A percentile compares a stretch with the other conserved stretches of the same genome.
Conservation (phyloP, 1,139 yeast species). For the Hemisphaericaspora xylofermentans region DNA sequence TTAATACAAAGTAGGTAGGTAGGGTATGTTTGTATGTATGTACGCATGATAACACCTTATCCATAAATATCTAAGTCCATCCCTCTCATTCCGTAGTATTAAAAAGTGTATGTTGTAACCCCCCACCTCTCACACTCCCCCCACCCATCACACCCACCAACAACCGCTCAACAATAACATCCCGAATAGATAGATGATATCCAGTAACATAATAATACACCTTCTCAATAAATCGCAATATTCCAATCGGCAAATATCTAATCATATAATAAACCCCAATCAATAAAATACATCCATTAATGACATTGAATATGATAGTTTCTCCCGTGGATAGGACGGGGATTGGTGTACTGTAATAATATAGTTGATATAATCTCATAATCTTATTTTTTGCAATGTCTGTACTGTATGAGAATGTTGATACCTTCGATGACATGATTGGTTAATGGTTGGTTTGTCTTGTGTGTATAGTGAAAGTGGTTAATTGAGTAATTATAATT, state of each 20-base stretch:
- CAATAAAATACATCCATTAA: slow-evolving; percentile 16
- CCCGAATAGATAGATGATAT: slow-evolving; percentile 7
- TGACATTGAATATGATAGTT: slow-evolving; percentile 19
- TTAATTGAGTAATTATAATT: too few species aligned
- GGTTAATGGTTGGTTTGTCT: neutral
- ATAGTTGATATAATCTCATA: slow-evolving; percentile 21
- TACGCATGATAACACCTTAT: too few species aligned
- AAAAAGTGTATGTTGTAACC: slow-evolving; percentile 39
- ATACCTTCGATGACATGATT: neutral
- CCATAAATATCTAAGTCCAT: neutral
- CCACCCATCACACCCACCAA: too few species aligned
- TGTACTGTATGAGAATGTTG: neutral
- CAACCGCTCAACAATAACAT: too few species aligned
- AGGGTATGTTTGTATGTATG: too few species aligned
- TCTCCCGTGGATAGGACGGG: slow-evolving; percentile 30
- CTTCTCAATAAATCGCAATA: slow-evolving; percentile 16
- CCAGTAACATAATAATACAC: slow-evolving; percentile 23
- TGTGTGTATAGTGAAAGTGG: too few species aligned
- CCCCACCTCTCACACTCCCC: too few species aligned
- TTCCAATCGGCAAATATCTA: slow-evolving; percentile 15
- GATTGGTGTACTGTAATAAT: slow-evolving; percentile 29
- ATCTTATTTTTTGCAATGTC: slow-evolving; percentile 4
- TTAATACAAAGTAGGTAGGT: too few species aligned
- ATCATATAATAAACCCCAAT: slow-evolving; percentile 20
- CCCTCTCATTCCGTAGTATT: slow-evolving; percentile 20